Conservation (phyloP, 208 protist genomes). For the Trypanosoma boissoni region DNA sequence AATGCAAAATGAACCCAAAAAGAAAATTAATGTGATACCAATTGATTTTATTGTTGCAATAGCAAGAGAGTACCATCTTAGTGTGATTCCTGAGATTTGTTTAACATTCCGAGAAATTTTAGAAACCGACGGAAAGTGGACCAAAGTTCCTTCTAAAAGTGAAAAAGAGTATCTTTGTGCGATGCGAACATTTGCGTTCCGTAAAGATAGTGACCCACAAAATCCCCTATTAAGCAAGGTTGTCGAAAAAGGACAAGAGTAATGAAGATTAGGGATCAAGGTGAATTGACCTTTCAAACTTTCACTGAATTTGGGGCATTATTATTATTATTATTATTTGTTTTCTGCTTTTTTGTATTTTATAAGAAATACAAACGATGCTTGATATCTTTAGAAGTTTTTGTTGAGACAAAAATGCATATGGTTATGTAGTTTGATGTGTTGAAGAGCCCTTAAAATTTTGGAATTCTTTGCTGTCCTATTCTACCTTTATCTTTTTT, state of each 20-base stretch:
- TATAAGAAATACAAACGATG: too few species aligned
- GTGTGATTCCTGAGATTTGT: constrained; percentile 64
- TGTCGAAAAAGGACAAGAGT: neutral
- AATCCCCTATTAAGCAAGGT: constrained; percentile 7
- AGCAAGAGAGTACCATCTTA: constrained; percentile 53
- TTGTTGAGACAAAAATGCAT: too few species aligned
- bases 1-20: constrained; percentile 35
- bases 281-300: too few species aligned
- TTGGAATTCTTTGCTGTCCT: constrained; percentile 8
- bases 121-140: constrained; percentile 75
- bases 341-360: too few species aligned
- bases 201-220: constrained; percentile 60
- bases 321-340: too few species aligned
- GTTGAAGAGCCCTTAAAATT: too few species aligned
- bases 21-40: constrained; percentile 71
- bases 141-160: constrained; percentile 49
- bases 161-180: constrained; percentile 81
- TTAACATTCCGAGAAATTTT: constrained; percentile 73
- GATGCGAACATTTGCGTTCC: constrained; percentile 72
- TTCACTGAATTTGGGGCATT: too few species aligned
- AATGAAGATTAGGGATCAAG: constrained; percentile 10
- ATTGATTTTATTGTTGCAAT: constrained; percentile 82
- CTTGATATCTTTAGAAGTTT: too few species aligned
- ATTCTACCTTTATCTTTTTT: constrained; percentile 14
- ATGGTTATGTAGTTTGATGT: too few species aligned